Base-by-base conservation (phyloP, 1,284 basidiomycete genomes). In the Puccinia triticina region DNA sequence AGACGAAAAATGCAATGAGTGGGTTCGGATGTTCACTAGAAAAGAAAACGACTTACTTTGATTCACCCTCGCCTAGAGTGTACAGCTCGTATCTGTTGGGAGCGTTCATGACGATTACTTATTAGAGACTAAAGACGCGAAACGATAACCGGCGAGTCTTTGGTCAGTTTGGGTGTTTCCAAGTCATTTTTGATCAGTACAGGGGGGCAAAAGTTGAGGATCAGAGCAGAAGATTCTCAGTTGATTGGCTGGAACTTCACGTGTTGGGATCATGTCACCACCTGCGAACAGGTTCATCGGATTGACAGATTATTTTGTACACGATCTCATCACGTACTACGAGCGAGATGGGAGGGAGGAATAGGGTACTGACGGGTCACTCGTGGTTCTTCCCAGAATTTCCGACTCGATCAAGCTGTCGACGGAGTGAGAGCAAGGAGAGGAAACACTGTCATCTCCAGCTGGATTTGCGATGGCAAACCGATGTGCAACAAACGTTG, bases 1-100 rank as follows among this genome's bases (percentile, higher is more conserved):
- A n/a, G 29, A 61, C 1, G 59, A 34, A 34, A 61, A 5, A 11
- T 34, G 50, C 43, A 34, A n/a, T 55, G n/a, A 73, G 75, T 12
- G 32, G 8, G 8, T 34, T 34, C 4, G 29, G 59, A 16, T 34
- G 7, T 2, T 59, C 5, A 29, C 4, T 14, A 43, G 43, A 74
- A 43, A 40, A 34, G 55, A 77, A 84, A 43, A 64, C 57, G 66
- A 83, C 94, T 89, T 89, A 96, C 94, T 91, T 90, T 89, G 93
- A 93, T 89, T 99, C 96, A 86, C 93, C 94, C 85, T 98, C 94
- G 55, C 94, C 93, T 46, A 96, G 91, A 81, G 96, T 93, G 86
- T 92, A 95, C 85, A 96, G 90, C 88, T 97, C 96, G 87, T 93
- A 93, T 85, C 96, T 92, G 87, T 92, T 92, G 12, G 95, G 95